phyloP scores from a whole-genome alignment of 306 rosid species.

The Rosa lucieae region DNA sequence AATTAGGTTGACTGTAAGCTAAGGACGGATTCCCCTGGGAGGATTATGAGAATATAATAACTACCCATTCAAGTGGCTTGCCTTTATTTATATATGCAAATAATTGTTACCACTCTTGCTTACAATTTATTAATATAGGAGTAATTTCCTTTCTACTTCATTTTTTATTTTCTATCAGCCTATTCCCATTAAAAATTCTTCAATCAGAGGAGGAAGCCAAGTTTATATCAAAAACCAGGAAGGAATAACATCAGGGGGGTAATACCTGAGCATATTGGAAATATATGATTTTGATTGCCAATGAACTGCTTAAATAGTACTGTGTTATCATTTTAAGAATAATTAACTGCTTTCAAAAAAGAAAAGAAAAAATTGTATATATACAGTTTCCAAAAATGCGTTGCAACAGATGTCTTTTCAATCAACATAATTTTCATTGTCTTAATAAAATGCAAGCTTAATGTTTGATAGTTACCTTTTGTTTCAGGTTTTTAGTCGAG shows the following conservation, averaged over 20 bases:
- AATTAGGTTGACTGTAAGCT: not conserved
- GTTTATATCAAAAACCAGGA: not conserved
- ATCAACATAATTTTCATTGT: not conserved
- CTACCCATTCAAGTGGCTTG: not conserved
- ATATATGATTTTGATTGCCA: not conserved
- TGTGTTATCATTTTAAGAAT: not conserved
- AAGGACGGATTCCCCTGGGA: not conserved
- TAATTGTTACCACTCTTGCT: not conserved
- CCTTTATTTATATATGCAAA: not conserved
- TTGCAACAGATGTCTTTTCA: not conserved
- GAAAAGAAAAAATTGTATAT: not conserved
- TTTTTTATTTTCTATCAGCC: not conserved
- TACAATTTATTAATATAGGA: not conserved
- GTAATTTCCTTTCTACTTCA: too few relatives aligned
- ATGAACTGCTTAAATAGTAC: not conserved
- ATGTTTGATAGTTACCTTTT: not conserved
- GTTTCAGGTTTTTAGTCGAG: not conserved
- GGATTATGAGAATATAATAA: not conserved
- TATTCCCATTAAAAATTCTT: not conserved
- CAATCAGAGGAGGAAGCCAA: not conserved
- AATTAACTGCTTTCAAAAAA: not conserved
- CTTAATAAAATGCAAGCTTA: not conserved
- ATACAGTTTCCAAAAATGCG: not conserved
- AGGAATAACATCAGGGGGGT: not conserved
- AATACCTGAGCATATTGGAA: not conserved